Evolutionary conservation across 2,329 filamentous ascomycete species (phyloP).

Genomic region (Macroventuria anomochaeta): DNA sequence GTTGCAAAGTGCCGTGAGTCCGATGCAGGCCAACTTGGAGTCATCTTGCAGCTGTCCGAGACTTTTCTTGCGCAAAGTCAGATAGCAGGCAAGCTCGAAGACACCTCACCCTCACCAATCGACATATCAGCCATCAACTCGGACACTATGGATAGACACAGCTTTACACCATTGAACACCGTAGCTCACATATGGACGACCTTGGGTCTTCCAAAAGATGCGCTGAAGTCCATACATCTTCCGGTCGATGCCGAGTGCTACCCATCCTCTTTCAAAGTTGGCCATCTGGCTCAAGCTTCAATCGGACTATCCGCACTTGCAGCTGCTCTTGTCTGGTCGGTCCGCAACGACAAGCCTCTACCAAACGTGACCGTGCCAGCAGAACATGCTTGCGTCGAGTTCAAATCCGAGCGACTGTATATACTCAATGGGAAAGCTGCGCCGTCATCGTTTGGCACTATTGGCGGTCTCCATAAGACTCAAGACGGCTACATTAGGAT

Average conservation of each 20-base stretch:
- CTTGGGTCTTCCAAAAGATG: slow-evolving; percentile 31
- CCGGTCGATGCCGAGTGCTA: slow-evolving; percentile 37
- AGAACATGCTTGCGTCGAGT: slow-evolving; percentile 59
- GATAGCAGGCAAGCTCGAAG: too few relatives aligned
- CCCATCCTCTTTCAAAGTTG: slow-evolving; percentile 63
- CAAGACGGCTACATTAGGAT: slow-evolving; percentile 61
- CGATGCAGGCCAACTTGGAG: neutral
- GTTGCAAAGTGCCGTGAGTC: too few relatives aligned
- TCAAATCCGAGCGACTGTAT: slow-evolving; percentile 61
- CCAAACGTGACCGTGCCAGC: slow-evolving; percentile 54
- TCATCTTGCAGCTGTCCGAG: too few relatives aligned
- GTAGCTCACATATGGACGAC: slow-evolving; percentile 41
- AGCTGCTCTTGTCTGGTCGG: slow-evolving; percentile 56
- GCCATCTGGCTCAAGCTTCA: slow-evolving; percentile 59
- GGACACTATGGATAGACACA: slow-evolving; percentile 26
- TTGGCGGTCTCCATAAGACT: slow-evolving; percentile 61
- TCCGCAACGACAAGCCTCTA: slow-evolving; percentile 36
- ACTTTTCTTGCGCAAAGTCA: too few relatives aligned
- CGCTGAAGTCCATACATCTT: slow-evolving; percentile 31
- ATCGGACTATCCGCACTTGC: slow-evolving; percentile 60
- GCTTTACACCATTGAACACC: slow-evolving; percentile 34
- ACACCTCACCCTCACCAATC: neutral
- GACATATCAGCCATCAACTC: neutral
- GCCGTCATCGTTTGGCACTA: slow-evolving; percentile 48
- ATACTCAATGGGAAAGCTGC: slow-evolving; percentile 50